Evolutionary conservation across 1,284 basidiomycete species (phyloP).

Genomic region (Sutorius eximius): DNA sequence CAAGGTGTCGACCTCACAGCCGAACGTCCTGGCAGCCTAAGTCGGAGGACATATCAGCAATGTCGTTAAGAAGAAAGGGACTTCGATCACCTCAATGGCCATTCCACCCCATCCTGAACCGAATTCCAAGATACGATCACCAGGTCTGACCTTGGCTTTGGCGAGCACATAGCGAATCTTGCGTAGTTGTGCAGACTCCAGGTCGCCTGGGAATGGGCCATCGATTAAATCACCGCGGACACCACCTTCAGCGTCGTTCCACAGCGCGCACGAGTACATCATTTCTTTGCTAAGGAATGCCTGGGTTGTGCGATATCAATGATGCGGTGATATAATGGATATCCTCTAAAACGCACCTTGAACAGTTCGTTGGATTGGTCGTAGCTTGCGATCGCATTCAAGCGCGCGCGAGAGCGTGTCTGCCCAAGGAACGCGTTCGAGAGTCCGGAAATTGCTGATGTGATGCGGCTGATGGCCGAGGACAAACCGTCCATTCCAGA

Average conservation of each 20-base stretch:
- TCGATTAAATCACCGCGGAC: slow-evolving; percentile 62
- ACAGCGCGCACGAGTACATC: slow-evolving; percentile 91
- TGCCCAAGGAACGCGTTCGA: slow-evolving; percentile 84
- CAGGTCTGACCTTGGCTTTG: slow-evolving; percentile 73
- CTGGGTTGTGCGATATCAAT: slow-evolving; percentile 36
- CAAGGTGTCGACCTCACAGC: slow-evolving; percentile 84
- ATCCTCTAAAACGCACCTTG: slow-evolving; percentile 45
- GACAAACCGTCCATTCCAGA: slow-evolving; percentile 65
- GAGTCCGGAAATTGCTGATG: slow-evolving; percentile 66
- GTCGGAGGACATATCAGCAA: slow-evolving; percentile 9
- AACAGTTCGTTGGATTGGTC: slow-evolving; percentile 85
- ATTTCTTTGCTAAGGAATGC: slow-evolving; percentile 86
- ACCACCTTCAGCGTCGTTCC: slow-evolving; percentile 71
- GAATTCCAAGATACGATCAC: slow-evolving; percentile 83
- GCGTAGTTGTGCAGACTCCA: slow-evolving; percentile 79
- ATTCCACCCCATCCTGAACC: slow-evolving; percentile 93
- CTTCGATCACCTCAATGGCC: slow-evolving; percentile 72
- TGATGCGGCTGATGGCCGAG: slow-evolving; percentile 63
- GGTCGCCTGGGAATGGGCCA: slow-evolving; percentile 56
- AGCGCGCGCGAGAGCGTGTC: slow-evolving; percentile 71
- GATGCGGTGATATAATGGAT: slow-evolving; percentile 28
- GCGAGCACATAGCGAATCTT: slow-evolving; percentile 80
- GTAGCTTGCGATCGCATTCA: slow-evolving; percentile 87
- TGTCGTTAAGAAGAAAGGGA: neutral
- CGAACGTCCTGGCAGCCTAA: slow-evolving; percentile 65